These are phyloP conservation scores for Aspergillus chevalieri DNA, from an alignment of 2,329 filamentous ascomycete genomes.

Conservation along the genomic window DNA sequence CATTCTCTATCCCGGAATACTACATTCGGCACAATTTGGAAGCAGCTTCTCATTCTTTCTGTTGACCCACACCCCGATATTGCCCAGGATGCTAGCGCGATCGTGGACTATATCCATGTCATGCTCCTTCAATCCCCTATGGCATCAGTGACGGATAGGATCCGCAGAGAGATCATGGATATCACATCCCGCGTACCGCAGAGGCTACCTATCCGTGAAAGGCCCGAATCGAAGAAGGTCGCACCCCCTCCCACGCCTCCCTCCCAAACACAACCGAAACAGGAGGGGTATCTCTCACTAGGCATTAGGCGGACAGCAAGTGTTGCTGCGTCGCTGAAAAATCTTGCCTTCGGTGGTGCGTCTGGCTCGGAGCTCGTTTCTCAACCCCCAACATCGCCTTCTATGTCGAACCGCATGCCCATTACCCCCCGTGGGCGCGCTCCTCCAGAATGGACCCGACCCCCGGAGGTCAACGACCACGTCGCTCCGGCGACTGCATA, in stretches of 20 bases:
- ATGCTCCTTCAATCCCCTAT: slow-evolving; percentile 71
- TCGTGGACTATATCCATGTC: slow-evolving; percentile 79
- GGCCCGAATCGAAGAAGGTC: slow-evolving; percentile 28
- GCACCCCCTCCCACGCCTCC: slow-evolving; percentile 43
- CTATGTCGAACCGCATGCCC: slow-evolving; percentile 28
- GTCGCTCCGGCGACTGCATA: slow-evolving; percentile 63
- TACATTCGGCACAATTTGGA: slow-evolving; percentile 90
- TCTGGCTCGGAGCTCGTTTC: slow-evolving; percentile 22
- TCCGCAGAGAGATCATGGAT: slow-evolving; percentile 61
- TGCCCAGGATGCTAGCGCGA: slow-evolving; percentile 72
- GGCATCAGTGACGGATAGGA: slow-evolving; percentile 60
- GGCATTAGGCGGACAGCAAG: slow-evolving; percentile 59
- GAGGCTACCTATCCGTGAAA: slow-evolving; percentile 35
- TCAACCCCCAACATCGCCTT: slow-evolving; percentile 22
- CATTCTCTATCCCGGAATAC: slow-evolving; percentile 66
- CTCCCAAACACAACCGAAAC: slow-evolving; percentile 45
- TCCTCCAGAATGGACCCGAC: slow-evolving; percentile 54
- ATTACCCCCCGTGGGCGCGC: slow-evolving; percentile 46
- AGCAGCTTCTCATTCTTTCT: slow-evolving; percentile 81
- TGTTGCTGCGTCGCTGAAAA: slow-evolving; percentile 59
- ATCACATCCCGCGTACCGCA: slow-evolving; percentile 27
- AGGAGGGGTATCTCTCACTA: slow-evolving; percentile 56
- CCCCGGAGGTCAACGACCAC: slow-evolving; percentile 70
- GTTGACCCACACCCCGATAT: slow-evolving; percentile 94
- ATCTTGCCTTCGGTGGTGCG: slow-evolving; percentile 49